phyloP scores from a whole-genome alignment of 495 filamentous ascomycete species.

The Glarea lozoyensis region DNA sequence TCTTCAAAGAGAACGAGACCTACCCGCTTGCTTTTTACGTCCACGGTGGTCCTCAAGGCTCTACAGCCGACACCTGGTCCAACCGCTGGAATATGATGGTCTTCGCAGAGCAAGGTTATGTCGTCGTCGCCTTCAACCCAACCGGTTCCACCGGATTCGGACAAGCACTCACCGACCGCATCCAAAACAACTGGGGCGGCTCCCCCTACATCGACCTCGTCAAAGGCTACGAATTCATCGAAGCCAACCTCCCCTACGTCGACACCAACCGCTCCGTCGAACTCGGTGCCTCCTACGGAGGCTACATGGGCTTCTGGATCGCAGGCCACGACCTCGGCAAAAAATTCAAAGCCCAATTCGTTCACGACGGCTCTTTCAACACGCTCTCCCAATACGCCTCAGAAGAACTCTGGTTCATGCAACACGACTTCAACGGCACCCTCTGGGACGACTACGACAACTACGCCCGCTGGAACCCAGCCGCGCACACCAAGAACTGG shows the following conservation, averaged over 20 bases:
- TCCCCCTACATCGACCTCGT: conserved; percentile 68
- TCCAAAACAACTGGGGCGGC: conserved; percentile 70
- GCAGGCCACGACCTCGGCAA: conserved; percentile 60
- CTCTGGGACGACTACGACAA: conserved; percentile 62
- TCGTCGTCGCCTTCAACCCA: conserved; percentile 77
- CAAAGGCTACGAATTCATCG: conserved; percentile 67
- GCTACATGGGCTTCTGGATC: conserved; percentile 84
- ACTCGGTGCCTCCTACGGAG: conserved; percentile 73
- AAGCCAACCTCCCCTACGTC: conserved; percentile 59
- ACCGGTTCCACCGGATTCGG: conserved; percentile 82
- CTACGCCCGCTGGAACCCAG: conserved; percentile 78
- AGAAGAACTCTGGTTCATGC: conserved; percentile 85
- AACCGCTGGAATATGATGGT: conserved; percentile 88
- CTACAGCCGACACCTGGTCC: conserved; percentile 57
- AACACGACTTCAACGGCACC: conserved; percentile 70
- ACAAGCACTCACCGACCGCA: conserved; percentile 64
- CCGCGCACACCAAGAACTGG: conserved; percentile 57
- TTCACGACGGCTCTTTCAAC: conserved; percentile 84
- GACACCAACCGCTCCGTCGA: conserved; percentile 67
- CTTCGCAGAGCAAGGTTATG: conserved; percentile 84
- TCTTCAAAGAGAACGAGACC: conserved; percentile 58
- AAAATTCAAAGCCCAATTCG: conserved; percentile 83
- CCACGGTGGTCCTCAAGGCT: conserved; percentile 79
- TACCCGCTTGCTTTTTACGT: conserved; percentile 76
- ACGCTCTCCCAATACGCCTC: conserved; percentile 63